Evolutionary conservation across 129 eudicot genomes (phyloP), one percentile per base, ranked within the genome.

Genomic region (Tagetes erecta): DNA sequence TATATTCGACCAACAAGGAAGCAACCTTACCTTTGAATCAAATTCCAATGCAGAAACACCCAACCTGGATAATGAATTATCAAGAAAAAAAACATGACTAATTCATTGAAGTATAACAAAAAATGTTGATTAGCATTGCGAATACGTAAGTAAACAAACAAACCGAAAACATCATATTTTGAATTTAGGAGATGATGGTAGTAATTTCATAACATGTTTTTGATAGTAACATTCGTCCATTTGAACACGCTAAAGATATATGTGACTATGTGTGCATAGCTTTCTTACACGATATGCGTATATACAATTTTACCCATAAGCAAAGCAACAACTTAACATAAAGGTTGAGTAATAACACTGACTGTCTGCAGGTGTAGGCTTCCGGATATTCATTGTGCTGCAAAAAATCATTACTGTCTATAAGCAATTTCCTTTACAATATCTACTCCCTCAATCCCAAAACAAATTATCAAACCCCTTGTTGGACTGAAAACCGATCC

Each of bases 21-120:
- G 52, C 71, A 59, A 64, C 50, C 50, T 37, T 82, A 91, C 97
- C 95, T 91, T 85, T 47, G 85, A 35, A 77, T 89, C 96, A 76
- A 92, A 90, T 74, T 92, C 95, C 78, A 87, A 60, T 44, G 95
- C 86, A 34, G 98, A 67, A 47, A 92, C 82, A 53, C 96, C 96
- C 38, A 51, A 59, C 86, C 98, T 92, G 86, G 62, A 67, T 39
- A 37, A 49, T 49, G 58, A 64, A 11, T 64, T 5, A 64, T 35
- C 30, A 53, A 56, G 2, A 44, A 14, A 60, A 41, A 60, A 1
- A 33, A 53, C 14, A 67, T 73, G 11, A 73, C 60, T 11, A 33
- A 46, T 11, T 70, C 57, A 63, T 9, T 45, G 2, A 40, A 70
- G 53, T 30, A 11, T 1, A 70, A 55, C 52, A 68, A 53, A 11